phyloP scores from a whole-genome alignment of 495 filamentous ascomycete species.

The Aspergillus cavernicola region DNA sequence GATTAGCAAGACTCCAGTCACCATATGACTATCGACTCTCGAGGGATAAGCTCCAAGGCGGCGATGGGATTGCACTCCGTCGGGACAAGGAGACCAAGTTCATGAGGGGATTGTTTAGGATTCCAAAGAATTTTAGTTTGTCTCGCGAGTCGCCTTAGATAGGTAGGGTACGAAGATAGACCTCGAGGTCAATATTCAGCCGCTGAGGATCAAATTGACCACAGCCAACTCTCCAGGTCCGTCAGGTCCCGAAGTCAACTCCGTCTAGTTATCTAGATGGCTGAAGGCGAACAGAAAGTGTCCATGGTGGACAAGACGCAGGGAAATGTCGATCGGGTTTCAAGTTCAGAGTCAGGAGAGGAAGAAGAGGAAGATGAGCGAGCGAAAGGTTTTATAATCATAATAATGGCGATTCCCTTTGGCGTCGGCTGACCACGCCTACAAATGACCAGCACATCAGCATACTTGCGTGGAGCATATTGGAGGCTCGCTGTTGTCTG shows the following conservation, averaged over 20 bases:
- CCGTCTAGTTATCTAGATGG: slow-evolving; percentile 15
- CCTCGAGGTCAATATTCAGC: no score
- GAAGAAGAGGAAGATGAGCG: not conserved
- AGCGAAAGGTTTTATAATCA: slow-evolving; percentile 13
- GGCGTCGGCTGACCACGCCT: slow-evolving; percentile 22
- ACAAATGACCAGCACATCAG: slow-evolving; percentile 25
- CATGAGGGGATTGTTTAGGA: no score
- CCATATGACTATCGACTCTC: no score
- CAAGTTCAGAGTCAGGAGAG: not conserved
- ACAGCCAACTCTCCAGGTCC: slow-evolving; percentile 11
- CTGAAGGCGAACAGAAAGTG: slow-evolving; percentile 3
- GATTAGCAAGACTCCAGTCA: not conserved
- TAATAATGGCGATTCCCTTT: slow-evolving; percentile 2
- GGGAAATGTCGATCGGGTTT: slow-evolving; percentile 4
- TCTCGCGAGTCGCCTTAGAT: no score
- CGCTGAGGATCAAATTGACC: not conserved
- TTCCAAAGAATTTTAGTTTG: no score
- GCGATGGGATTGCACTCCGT: not conserved
- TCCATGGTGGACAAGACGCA: slow-evolving; percentile 10
- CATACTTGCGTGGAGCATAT: slow-evolving; percentile 15
- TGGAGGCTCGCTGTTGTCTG: slow-evolving; percentile 12
- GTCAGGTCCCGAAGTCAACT: slow-evolving; percentile 16
- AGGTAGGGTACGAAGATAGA: not conserved
- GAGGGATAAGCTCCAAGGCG: not conserved
- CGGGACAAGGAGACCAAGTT: no score